Evolutionary conservation across 768 basidiomycete genomes (phyloP), one percentile per base, ranked within the genome.

Genomic region (Astraeus odoratus): DNA sequence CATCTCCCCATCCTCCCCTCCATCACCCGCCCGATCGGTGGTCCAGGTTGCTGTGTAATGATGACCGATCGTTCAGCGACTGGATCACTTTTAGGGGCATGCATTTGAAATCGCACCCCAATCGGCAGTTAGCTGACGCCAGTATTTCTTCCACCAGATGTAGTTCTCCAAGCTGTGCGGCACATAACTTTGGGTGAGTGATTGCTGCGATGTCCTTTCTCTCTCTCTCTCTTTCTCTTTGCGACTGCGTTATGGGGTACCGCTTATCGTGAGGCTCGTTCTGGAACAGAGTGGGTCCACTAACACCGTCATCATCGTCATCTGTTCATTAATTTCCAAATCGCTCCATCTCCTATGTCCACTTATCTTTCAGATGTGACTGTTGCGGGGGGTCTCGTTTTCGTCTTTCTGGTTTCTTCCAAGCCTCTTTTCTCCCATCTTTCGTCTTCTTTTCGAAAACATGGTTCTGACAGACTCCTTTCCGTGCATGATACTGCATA

Each of bases 151-250:
- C n/a, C 26, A 12, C 39, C 40, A 86, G 86, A 69, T 89, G 86
- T 58, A 68, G 67, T 45, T 75, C 77, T 45, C 70, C 76, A 52
- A 78, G 73, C 38, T 90, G 87, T 61, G 81, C 78, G 55, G 86
- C 84, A 12, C 85, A 88, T 62, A 90, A 90, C 67, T 90, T 89
- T 71, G 83, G 83, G 86, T 87, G 62, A 71, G 83, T 77, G 10
- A 20, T 46, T 9, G 52, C 37, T 39, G 41, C 35, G 45, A 42
- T 54, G 30, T 53, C 34, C 8, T 42, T 39, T 48, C 23, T 39
- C 27, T 52, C 47, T 23, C 36, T 31, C 25, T 47, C 20, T 39
- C 43, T 13, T 23, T 10, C 8, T 16, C 3, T 37, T 25, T 23
- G 18, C 25, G 6, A 18, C 20, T 24, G 20, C 12, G 12, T 29